Evolutionary conservation across 2,329 filamentous ascomycete species (phyloP), one percentile per base, ranked within the genome.

Genomic region (Pyrenochaeta sp.): DNA sequence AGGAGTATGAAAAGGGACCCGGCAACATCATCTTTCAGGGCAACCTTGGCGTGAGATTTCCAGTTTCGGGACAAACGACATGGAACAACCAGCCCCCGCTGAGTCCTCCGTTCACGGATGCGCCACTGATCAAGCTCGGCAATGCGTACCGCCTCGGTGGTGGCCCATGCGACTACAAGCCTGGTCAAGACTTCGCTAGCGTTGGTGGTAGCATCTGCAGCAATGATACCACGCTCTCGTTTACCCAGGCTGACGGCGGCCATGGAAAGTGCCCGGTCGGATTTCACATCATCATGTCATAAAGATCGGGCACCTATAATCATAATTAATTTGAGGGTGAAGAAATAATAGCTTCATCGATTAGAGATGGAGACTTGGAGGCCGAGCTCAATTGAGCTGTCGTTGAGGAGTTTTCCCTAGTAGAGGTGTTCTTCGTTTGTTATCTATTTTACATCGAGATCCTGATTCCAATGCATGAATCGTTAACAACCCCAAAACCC

Each of bases 21-120:
- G 62, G 62, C 30, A 65, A 65, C 50, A 65, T 65, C 54, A 59
- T 48, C 52, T 65, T 65, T 52, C 54, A 59, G 22, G 62, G 62
- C n/a, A 63, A 63, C 40, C 10, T 51, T 9, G 62, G 62, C 3
- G 37, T 55, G 8, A 44, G 54, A 10, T 65, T 46, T 51, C 62
- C 62, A 2, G 44, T 61, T n/a, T 54, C 62, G 1, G 62, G 62
- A 12, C 10, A 65, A 28, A 65, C 62, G 5, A 65, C 62, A 9
- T 65, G 39, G 36, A 51, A 50, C 49, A 65, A 65, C 48, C 59
- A 65, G 45, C 62, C 62, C 2, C 52, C 53, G 13, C 55, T 65
- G 1, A 36, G 28, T 27, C 50, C 60, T n/a, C 62, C 62, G 9
- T 65, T 65, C 32, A 52, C 50, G 12, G 62, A 65, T 52, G 59